Evolutionary conservation across 1,284 basidiomycete species (phyloP).

Genomic region (Cutaneotrichosporon sp.): DNA sequence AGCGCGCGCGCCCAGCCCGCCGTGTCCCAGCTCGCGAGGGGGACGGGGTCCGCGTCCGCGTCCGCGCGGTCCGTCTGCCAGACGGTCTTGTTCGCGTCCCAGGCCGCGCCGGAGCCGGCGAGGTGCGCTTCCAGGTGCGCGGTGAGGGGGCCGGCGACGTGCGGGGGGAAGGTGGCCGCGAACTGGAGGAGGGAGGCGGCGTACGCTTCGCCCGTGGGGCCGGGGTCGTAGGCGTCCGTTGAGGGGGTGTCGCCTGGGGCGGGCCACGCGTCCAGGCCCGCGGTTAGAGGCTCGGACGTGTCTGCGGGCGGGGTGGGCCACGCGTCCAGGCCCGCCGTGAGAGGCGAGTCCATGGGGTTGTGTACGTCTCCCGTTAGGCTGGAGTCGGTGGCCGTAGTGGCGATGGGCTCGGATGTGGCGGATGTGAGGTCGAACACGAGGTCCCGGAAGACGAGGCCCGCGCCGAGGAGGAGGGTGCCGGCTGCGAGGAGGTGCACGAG

Average conservation of each 20-base stretch:
- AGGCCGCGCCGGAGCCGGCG: neutral
- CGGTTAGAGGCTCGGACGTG: too few species aligned
- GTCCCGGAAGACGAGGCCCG: neutral
- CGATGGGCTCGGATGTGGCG: too few species aligned
- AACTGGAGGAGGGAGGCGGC: slow-evolving; percentile 31
- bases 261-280: too few species aligned
- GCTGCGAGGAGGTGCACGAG: too few species aligned
- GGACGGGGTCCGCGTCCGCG: slow-evolving; percentile 9
- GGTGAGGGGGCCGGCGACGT: slow-evolving; percentile 13
- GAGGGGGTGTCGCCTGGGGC: slow-evolving; percentile 24
- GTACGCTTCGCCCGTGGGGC: slow-evolving; percentile 27
- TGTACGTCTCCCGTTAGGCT: too few species aligned
- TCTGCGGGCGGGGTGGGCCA: too few species aligned
- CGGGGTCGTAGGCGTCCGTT: slow-evolving; percentile 39
- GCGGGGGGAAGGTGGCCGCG: slow-evolving; percentile 28
- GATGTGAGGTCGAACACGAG: too few species aligned
- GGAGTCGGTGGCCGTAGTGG: too few species aligned
- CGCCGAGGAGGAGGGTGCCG: too few species aligned
- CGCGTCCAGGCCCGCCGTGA: too few species aligned
- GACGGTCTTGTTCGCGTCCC: slow-evolving; percentile 20
- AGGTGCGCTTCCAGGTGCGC: slow-evolving; percentile 28
- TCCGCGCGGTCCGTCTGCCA: slow-evolving; percentile 53
- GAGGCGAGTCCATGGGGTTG: too few species aligned
- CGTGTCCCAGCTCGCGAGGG: slow-evolving; percentile 41
- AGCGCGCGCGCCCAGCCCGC: too few species aligned